Evolutionary conservation across 441 rosid species (phyloP).

Genomic region (Euphorbia schlechtendalii): DNA sequence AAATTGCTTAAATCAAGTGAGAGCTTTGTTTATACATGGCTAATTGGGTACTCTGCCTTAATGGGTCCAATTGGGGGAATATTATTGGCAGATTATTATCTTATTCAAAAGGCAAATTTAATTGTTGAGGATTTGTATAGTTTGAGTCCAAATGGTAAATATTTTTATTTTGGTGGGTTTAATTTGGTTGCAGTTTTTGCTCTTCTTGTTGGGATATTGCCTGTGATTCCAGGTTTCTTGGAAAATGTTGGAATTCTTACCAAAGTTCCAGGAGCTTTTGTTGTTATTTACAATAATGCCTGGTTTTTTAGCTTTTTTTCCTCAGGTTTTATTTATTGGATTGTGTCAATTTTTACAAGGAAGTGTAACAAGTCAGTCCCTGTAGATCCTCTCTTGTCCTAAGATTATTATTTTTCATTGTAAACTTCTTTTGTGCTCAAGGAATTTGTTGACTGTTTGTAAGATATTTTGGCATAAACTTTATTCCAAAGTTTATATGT

Average conservation of each 20-base stretch:
- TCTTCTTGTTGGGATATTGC: constrained; percentile 57
- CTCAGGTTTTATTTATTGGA: constrained; percentile 61
- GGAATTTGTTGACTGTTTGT: neutral
- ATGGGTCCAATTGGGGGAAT: constrained; percentile 84
- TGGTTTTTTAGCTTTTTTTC: constrained; percentile 78
- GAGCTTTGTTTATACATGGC: constrained; percentile 92
- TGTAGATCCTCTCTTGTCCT: constrained; percentile 40
- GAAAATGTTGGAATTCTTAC: constrained; percentile 52
- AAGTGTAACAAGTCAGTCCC: constrained; percentile 28
- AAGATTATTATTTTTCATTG: neutral
- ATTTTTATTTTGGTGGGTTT: constrained; percentile 58
- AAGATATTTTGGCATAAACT: neutral
- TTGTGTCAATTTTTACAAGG: constrained; percentile 30
- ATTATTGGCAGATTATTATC: constrained; percentile 64
- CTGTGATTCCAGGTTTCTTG: constrained; percentile 75
- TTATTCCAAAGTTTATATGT: too few relatives aligned
- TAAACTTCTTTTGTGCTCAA: neutral
- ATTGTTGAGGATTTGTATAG: constrained; percentile 53
- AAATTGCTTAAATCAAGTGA: constrained; percentile 75
- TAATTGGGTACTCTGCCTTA: constrained; percentile 83
- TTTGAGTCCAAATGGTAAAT: constrained; percentile 48
- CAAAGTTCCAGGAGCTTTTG: constrained; percentile 30
- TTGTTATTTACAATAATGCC: constrained; percentile 68
- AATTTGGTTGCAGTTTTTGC: constrained; percentile 56
- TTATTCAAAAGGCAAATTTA: constrained; percentile 38